Evolutionary conservation across 148 eudicot genomes (phyloP), one percentile per base, ranked within the genome.

Genomic region (Diospyros lotus): DNA sequence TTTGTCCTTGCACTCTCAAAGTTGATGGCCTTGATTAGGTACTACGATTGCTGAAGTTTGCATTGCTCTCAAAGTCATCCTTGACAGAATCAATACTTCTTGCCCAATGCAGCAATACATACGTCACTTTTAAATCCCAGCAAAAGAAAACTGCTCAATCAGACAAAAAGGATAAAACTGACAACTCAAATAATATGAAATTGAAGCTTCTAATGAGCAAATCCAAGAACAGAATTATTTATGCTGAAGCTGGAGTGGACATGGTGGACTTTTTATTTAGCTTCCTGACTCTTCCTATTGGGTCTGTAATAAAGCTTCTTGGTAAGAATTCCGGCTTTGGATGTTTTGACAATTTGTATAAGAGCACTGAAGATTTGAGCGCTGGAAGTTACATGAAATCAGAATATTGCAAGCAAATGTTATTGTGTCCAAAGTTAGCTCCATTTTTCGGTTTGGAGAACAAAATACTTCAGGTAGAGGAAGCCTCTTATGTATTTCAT

Each of bases 291-390:
- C 45, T 15, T 66, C 69, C 69, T n/a, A 17, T 66, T 2, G 69
- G 69, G 52, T 44, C 69, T n/a, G 9, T 66, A 14, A 44, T 66
- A 44, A 44, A 7, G 69, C 69, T 66, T 66, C 69, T 66, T 8
- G 12, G 69, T n/a, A 66, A 66, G 69, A 66, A 66, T 44, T 66
- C 69, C 45, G 69, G 69, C 69, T 44, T 66, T 66, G 69, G 69
- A 38, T 66, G 69, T 28, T 5, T 66, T 50, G 69, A 66, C 13
- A 66, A 66, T 52, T 44, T 66, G 69, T 66, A 43, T 52, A 66
- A 66, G 52, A 66, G 69, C 45, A 52, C 48, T 43, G 69, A 66
- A 44, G 12, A 43, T 66, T 48, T 66, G 52, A 46, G 52, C 38
- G 46, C 38, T 15, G 69, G 69, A 66, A 48, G 69, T 9, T 66